Evolutionary conservation across 768 basidiomycete genomes (phyloP), one percentile per base, ranked within the genome.

Genomic region (Boletus vermiculosoides): DNA sequence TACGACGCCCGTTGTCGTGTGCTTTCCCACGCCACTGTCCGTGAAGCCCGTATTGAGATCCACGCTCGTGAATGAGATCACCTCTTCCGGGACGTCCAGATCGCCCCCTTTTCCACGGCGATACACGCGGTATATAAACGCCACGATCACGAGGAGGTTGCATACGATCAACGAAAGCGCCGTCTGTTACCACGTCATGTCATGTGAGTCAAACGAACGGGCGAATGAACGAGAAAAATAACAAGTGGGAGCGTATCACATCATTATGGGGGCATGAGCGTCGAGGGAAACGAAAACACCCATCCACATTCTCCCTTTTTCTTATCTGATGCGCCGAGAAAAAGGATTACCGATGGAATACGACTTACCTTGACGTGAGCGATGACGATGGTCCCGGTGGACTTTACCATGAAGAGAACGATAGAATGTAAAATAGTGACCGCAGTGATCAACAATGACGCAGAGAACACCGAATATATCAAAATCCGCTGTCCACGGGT

Each of bases 111-210:
- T 45, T 20, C 53, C 55, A 37, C 56, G 54, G 5, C 18, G 25
- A 33, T n/a, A 62, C 4, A 63, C n/a, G 18, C 59, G 66, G 44
- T 66, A 62, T 8, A 62, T 13, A 9, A 65, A 69, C 15, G 62
- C 31, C 20, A 66, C 62, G 30, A 71, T 58, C 41, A 71, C 71
- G 33, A 70, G 59, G 13, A 62, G 54, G 23, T 69, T 66, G 57
- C 69, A 71, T 6, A 71, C 54, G 39, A 71, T 52, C 23, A 67
- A 40, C 9, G 66, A 58, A 16, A 66, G 50, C 8, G 71, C 65
- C 4, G 61, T 23, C 69, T 68, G 36, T 57, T 40, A 13, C 6
- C 15, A 13, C 1, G 13, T 49, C 49, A 46, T 31, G 4, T 11
- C 22, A 40, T 15, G 33, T 49, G 34, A 56, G 53, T 37, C 10